Conservation (phyloP, 78 protist genomes). For the Chrysochromulina parva region DNA sequence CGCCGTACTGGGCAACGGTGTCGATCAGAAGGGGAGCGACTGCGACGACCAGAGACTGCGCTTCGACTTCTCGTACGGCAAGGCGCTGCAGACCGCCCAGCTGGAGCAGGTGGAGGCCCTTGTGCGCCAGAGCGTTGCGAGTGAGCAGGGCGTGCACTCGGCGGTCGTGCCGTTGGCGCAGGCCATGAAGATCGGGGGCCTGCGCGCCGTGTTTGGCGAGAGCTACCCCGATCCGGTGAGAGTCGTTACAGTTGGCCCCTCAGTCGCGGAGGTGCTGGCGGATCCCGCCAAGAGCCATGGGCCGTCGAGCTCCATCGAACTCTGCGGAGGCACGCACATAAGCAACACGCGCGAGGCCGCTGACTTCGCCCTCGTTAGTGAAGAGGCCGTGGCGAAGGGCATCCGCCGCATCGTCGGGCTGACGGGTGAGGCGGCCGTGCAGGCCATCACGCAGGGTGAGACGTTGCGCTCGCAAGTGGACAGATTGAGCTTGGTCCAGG, state of each 20-base stretch:
- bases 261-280: conserved; percentile 66
- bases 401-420: conserved; percentile 79
- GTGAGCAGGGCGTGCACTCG: conserved; percentile 57
- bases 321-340: conserved; percentile 92
- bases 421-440: not conserved
- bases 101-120: conserved; percentile 57
- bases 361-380: conserved; percentile 76
- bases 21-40: conserved; percentile 91
- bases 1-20: conserved; percentile 66
- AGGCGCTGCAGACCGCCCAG: conserved; percentile 57
- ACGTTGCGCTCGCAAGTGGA: not conserved
- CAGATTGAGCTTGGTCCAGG: not conserved
- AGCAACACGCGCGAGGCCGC: conserved; percentile 63
- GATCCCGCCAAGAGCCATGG: conserved; percentile 67
- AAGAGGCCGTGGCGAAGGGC: conserved; percentile 88
- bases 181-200: conserved; percentile 78
- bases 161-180: conserved; percentile 58
- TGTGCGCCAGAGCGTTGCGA: not conserved
- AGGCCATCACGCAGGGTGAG: not conserved
- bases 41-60: conserved; percentile 77
- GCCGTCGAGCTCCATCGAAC: conserved; percentile 72
- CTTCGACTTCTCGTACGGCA: conserved; percentile 83
- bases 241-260: conserved; percentile 87
- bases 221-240: conserved; percentile 93
- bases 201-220: conserved; percentile 93